Percentiles rank a stretch among this genome's conserved stretches.
phyloP scores from a whole-genome alignment of 176 grass and related monocot species.

The Aechmea fasciata region DNA sequence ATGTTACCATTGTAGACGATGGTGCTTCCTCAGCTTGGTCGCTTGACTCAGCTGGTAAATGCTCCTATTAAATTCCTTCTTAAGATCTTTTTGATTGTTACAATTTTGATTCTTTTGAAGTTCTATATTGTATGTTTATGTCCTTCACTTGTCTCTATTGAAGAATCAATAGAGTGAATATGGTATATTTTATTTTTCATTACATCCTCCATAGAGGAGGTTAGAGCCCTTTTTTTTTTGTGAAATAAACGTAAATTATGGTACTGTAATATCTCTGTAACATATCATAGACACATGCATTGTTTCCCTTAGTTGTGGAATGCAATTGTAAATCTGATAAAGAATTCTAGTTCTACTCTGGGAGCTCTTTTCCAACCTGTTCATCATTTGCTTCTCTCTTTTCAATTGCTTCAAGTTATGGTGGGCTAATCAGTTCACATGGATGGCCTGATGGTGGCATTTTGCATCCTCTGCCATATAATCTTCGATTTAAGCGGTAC shows the following conservation, averaged over 20 bases:
- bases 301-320: neutral
- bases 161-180: too few species aligned
- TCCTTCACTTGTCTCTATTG: too few species aligned
- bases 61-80: neutral
- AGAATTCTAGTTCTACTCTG: neutral
- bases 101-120: neutral
- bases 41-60: conserved; percentile 30
- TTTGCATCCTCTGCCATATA: neutral
- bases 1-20: conserved; percentile 29
- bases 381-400: too few species aligned
- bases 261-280: neutral
- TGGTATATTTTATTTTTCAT: neutral
- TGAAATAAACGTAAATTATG: neutral
- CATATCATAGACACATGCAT: neutral
- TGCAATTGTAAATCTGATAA: neutral
- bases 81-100: neutral
- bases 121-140: neutral
- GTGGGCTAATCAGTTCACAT: too few species aligned
- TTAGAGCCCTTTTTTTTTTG: neutral
- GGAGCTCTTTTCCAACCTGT: too few species aligned
- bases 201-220: neutral
- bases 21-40: conserved; percentile 33
- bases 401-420: too few species aligned
- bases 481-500: neutral
- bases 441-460: neutral